A percentile compares a stretch with the other conserved stretches of the same genome.
Evolutionary conservation across 768 basidiomycete genomes (phyloP).

Genomic region (Boletus sp.): DNA sequence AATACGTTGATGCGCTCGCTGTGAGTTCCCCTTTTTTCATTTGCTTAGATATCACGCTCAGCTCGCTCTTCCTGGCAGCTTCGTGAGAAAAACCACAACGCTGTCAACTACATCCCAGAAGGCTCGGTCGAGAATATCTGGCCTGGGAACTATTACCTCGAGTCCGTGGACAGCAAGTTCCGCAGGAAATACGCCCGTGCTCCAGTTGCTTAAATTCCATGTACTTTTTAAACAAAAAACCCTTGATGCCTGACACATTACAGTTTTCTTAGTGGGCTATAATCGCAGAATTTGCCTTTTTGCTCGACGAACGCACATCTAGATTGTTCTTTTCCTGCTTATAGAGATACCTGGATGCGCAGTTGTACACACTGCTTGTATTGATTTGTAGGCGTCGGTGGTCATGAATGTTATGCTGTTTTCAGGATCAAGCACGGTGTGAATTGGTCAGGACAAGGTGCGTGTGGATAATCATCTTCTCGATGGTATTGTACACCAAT

Average conservation of each 20-base stretch:
- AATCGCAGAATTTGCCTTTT: not conserved
- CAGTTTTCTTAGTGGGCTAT: not conserved
- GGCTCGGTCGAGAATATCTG: slow-evolving; percentile 91
- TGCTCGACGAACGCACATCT: slow-evolving; percentile 3
- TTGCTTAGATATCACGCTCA: not conserved
- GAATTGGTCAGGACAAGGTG: not conserved
- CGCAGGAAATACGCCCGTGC: slow-evolving; percentile 77
- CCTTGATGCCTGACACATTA: not conserved
- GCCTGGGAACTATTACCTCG: slow-evolving; percentile 92
- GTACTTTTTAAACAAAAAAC: no score
- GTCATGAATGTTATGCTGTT: not conserved
- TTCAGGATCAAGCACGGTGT: not conserved
- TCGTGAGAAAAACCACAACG: slow-evolving; percentile 95
- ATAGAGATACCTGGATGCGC: slow-evolving; percentile 7
- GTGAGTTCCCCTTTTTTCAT: slow-evolving; percentile 37
- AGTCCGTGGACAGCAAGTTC: slow-evolving; percentile 85
- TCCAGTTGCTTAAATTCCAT: slow-evolving; percentile 26
- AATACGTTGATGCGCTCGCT: slow-evolving; percentile 81
- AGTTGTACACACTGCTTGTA: slow-evolving; percentile 11
- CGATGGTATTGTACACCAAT: not conserved
- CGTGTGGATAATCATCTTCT: not conserved
- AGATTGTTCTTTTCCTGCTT: not conserved
- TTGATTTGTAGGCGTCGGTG: not conserved
- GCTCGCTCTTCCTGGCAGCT: slow-evolving; percentile 47
- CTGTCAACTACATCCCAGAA: slow-evolving; percentile 75